A percentile compares a stretch with the other conserved stretches of the same genome.
phyloP scores from a whole-genome alignment of 108 stramenopile genomes.

The Craspedostauros australis region DNA sequence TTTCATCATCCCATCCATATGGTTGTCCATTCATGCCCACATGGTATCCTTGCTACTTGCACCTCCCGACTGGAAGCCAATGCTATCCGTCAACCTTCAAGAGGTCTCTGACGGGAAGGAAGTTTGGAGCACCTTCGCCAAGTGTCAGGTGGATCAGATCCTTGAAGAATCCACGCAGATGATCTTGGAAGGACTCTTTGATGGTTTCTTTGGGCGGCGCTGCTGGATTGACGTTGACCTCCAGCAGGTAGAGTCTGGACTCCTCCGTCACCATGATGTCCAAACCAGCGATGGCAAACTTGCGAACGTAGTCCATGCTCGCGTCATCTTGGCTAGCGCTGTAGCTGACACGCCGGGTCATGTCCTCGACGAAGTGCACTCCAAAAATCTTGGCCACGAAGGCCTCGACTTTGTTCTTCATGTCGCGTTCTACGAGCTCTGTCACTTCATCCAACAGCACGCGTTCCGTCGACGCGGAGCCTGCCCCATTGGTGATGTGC shows the following conservation, averaged over 20 bases:
- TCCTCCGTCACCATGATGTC: conserved; percentile 53
- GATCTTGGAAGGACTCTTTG: conserved; percentile 15
- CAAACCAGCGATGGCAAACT: conserved; percentile 38
- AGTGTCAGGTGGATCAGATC: conserved; percentile 32
- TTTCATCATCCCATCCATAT: no score
- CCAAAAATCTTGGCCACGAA: conserved; percentile 40
- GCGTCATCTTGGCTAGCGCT: conserved; percentile 2
- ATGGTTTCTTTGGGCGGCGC: conserved; percentile 26
- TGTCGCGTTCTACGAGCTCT: conserved; percentile 20
- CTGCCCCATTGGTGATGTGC: conserved; percentile 38
- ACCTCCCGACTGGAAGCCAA: no score
- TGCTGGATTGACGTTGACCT: conserved; percentile 42
- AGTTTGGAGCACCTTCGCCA: conserved; percentile 10
- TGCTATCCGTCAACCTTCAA: neutral
- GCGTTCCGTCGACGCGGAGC: conserved; percentile 9
- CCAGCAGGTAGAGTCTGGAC: conserved; percentile 28
- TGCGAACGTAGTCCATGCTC: conserved; percentile 11
- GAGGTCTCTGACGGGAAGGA: conserved; percentile 10
- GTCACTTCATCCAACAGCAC: conserved; percentile 25
- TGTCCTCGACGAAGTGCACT: conserved; percentile 30
- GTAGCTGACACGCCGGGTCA: conserved; percentile 25
- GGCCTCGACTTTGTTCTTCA: conserved; percentile 21
- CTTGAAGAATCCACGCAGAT: conserved; percentile 37
- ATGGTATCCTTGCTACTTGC: no score
- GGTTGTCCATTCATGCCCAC: no score